Evolutionary conservation across 1,284 basidiomycete genomes (phyloP).

Genomic region (Pyrrhoderma noxium): DNA sequence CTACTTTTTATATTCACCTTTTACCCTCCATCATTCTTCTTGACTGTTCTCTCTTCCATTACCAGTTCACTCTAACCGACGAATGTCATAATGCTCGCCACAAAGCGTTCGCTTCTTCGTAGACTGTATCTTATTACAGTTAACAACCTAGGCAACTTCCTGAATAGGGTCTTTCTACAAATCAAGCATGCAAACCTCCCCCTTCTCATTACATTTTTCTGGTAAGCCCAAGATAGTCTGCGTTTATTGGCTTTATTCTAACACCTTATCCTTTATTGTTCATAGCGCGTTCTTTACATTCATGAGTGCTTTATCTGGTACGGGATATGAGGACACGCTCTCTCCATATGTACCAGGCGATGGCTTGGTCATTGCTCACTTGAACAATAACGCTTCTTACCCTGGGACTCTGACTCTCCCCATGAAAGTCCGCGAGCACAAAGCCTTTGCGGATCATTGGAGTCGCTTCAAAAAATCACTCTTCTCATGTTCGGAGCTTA

Average conservation of each 20-base stretch:
- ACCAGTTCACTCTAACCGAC: no score
- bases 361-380: neutral
- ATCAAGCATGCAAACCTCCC: slow-evolving; percentile 14
- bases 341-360: neutral
- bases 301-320: slow-evolving; percentile 11
- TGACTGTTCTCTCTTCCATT: no score
- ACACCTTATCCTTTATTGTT: neutral
- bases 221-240: neutral
- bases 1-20: no score
- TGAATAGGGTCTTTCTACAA: slow-evolving; percentile 6
- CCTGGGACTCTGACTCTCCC: neutral
- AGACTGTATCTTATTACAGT: neutral
- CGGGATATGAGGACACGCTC: slow-evolving; percentile 11
- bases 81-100: no score
- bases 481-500: neutral
- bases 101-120: neutral
- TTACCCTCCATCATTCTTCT: no score
- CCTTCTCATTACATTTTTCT: slow-evolving; percentile 11
- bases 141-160: neutral
- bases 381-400: neutral
- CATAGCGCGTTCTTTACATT: slow-evolving; percentile 14
- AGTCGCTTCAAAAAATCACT: slow-evolving; percentile 13
- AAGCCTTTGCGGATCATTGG: slow-evolving; percentile 9
- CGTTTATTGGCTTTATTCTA: no score
- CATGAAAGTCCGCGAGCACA: neutral